A percentile compares a stretch with the other conserved stretches of the same genome.
These are phyloP conservation scores for Suhomyces tanzawaensis DNA, from an alignment of 805 yeast species.

Conservation along the genomic window DNA sequence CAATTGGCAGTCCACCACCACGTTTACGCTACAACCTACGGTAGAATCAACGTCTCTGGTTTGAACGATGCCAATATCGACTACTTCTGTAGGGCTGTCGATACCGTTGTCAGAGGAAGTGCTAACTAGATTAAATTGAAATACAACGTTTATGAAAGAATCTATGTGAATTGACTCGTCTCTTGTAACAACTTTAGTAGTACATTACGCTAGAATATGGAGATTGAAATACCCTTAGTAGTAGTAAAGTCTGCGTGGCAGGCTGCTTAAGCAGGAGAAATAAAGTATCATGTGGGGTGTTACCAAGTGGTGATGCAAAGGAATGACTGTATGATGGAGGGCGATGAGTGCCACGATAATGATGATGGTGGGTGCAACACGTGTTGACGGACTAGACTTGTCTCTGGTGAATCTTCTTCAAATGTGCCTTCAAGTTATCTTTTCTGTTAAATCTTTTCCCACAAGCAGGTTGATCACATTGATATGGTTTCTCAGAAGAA, in stretches of 20 bases:
- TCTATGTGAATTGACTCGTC: not conserved
- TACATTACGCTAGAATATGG: not conserved
- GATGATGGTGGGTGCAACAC: too few species aligned
- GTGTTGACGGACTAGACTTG: too few species aligned
- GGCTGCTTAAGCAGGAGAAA: slow-evolving; percentile 1
- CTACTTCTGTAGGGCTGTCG: slow-evolving; percentile 35
- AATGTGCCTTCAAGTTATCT: slow-evolving; percentile 59
- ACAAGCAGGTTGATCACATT: slow-evolving; percentile 51
- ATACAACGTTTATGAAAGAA: not conserved
- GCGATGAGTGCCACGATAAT: too few species aligned
- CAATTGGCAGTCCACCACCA: slow-evolving; percentile 34
- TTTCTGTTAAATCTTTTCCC: slow-evolving; percentile 57
- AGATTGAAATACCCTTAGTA: not conserved
- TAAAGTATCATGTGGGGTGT: not conserved
- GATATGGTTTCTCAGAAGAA: slow-evolving; percentile 56
- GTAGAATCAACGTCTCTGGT: slow-evolving; percentile 47
- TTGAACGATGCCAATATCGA: slow-evolving; percentile 39
- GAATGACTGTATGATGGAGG: not conserved
- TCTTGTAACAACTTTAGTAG: not conserved
- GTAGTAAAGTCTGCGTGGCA: not conserved
- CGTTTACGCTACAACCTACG: slow-evolving; percentile 36
- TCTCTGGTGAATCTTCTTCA: slow-evolving; percentile 56
- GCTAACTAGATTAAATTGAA: not conserved
- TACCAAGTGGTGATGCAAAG: not conserved
- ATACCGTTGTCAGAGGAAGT: slow-evolving; percentile 31